Percentiles rank a stretch among this genome's conserved stretches.
Conservation (phyloP, 768 basidiomycete species). For the Lactarius evosmus region DNA sequence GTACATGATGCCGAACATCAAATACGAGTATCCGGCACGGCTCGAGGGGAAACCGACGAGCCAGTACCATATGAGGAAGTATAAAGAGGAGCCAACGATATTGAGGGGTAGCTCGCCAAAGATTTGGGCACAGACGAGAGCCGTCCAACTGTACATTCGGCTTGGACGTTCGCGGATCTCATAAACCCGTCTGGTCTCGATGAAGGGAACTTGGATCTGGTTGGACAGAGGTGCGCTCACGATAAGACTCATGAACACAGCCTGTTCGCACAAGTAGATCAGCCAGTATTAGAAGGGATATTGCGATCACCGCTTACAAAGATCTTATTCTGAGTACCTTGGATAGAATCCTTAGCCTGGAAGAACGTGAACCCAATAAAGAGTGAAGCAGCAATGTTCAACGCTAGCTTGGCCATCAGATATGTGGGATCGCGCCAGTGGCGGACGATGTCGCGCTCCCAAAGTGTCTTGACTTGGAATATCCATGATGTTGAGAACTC, state of each 20-base stretch:
- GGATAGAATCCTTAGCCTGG: slow-evolving; percentile 36
- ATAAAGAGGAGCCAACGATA: slow-evolving; percentile 39
- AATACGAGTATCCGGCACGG: slow-evolving; percentile 42
- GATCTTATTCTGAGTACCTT: slow-evolving; percentile 44
- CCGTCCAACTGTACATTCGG: slow-evolving; percentile 43
- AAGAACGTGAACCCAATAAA: slow-evolving; percentile 47
- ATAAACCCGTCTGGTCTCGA: slow-evolving; percentile 39
- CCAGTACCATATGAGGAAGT: slow-evolving; percentile 51
- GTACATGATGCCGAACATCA: slow-evolving; percentile 39
- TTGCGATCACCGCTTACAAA: slow-evolving; percentile 35
- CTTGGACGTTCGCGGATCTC: slow-evolving; percentile 43
- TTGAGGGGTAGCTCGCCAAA: slow-evolving; percentile 46
- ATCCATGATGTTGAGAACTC: slow-evolving; percentile 42
- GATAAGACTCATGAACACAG: slow-evolving; percentile 38
- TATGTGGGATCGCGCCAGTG: slow-evolving; percentile 45
- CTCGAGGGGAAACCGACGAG: slow-evolving; percentile 40
- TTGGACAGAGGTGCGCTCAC: slow-evolving; percentile 39
- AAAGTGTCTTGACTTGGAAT: slow-evolving; percentile 37
- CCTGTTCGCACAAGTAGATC: slow-evolving; percentile 22
- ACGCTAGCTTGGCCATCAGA: slow-evolving; percentile 39
- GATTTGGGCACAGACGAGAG: slow-evolving; percentile 37
- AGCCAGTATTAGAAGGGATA: background rate
- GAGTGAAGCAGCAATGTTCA: slow-evolving; percentile 37
- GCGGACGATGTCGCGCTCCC: slow-evolving; percentile 33
- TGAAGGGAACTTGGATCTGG: slow-evolving; percentile 44